phyloP scores from a whole-genome alignment of 441 rosid species.

The Adansonia gregorii region DNA sequence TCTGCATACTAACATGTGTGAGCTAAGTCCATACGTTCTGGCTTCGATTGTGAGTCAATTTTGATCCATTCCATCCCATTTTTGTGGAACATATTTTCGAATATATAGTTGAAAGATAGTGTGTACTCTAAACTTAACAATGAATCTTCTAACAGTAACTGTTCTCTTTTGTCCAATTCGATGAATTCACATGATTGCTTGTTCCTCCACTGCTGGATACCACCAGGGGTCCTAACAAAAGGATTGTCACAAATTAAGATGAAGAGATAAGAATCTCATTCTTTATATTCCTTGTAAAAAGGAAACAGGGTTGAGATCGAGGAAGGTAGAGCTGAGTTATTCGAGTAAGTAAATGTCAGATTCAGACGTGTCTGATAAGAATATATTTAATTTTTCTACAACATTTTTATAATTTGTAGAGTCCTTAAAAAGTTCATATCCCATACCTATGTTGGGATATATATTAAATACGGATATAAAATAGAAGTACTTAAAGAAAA shows the following conservation, averaged over 20 bases:
- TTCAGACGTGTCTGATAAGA: too few species aligned
- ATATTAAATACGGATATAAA: too few species aligned
- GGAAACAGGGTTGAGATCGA: neutral
- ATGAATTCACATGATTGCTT: slow-evolving; percentile 73
- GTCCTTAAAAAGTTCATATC: too few species aligned
- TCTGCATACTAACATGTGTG: neutral
- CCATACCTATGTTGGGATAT: too few species aligned
- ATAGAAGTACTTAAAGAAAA: too few species aligned
- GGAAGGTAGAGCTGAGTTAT: neutral
- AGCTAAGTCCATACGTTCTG: neutral
- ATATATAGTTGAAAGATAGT: neutral
- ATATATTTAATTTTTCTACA: too few species aligned
- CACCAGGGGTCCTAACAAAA: slow-evolving; percentile 73
- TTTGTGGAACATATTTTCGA: neutral
- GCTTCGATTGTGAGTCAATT: neutral
- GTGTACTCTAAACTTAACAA: slow-evolving; percentile 50
- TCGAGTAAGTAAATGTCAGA: too few species aligned
- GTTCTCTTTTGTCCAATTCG: slow-evolving; percentile 66
- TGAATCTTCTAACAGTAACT: slow-evolving; percentile 61
- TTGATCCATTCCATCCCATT: neutral
- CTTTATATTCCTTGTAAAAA: neutral
- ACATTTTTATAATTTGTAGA: too few species aligned
- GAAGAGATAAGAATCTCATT: too few species aligned
- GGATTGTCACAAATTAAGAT: neutral
- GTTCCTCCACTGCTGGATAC: slow-evolving; percentile 84